Conservation (phyloP, 148 eudicot genomes). For the Fagopyrum tataricum region DNA sequence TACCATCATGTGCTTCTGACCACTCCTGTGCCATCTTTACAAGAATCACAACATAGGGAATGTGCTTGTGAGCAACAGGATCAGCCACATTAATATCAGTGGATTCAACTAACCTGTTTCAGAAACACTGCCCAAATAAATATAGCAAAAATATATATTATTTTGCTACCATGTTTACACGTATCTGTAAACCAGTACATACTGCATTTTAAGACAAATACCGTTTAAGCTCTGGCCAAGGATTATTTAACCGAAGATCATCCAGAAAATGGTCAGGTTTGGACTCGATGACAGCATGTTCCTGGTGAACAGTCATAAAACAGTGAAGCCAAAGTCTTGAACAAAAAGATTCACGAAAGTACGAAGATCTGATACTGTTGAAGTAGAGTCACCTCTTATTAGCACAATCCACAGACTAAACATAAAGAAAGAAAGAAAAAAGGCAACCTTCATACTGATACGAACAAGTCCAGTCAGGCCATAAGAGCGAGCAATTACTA, state of each 20-base stretch:
- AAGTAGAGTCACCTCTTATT: background rate
- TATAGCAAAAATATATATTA: background rate
- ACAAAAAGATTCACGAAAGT: background rate
- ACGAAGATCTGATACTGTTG: background rate
- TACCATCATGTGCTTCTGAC: slow-evolving; percentile 73
- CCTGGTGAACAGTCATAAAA: slow-evolving; percentile 38
- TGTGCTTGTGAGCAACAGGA: slow-evolving; percentile 93
- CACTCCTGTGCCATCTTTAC: slow-evolving; percentile 86
- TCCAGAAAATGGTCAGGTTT: slow-evolving; percentile 98
- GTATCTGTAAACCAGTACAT: background rate
- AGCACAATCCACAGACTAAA: background rate
- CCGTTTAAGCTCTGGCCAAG: slow-evolving; percentile 92
- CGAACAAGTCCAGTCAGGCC: slow-evolving; percentile 93
- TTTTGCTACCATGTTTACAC: background rate
- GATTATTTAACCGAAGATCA: slow-evolving; percentile 87
- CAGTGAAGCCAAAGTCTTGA: background rate
- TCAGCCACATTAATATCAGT: slow-evolving; percentile 67
- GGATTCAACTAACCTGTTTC: slow-evolving; percentile 69
- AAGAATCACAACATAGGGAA: slow-evolving; percentile 85
- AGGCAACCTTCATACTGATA: slow-evolving; percentile 72
- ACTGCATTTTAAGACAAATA: slow-evolving; percentile 16
- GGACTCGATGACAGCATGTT: slow-evolving; percentile 87
- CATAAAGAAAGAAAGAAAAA: background rate
- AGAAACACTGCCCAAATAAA: slow-evolving; percentile 3
- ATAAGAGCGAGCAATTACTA: slow-evolving; percentile 85